A percentile compares a stretch with the other conserved stretches of the same genome.
phyloP scores from a whole-genome alignment of 1,284 basidiomycete genomes.

The Naganishia cerealis region DNA sequence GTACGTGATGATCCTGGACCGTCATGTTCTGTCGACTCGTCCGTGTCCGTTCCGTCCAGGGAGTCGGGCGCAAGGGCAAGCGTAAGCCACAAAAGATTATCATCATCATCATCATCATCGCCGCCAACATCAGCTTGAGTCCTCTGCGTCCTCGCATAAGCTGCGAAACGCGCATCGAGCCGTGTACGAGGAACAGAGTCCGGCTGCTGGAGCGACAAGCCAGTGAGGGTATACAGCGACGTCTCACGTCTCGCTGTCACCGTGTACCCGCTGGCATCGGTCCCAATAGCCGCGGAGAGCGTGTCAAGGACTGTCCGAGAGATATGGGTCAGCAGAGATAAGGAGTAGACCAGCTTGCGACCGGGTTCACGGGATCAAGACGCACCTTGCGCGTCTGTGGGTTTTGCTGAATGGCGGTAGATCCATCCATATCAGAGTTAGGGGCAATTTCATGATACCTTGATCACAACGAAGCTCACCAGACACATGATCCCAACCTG shows the following conservation, averaged over 20 bases:
- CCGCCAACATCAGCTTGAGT: background rate
- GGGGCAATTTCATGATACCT: no score
- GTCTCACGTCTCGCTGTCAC: background rate
- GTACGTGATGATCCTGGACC: background rate
- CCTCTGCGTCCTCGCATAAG: background rate
- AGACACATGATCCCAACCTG: background rate
- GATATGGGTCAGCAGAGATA: background rate
- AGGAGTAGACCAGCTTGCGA: background rate
- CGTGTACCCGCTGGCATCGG: background rate
- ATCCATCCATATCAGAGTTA: no score
- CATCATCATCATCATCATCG: background rate
- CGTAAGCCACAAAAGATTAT: conserved; percentile 14
- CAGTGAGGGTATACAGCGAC: conserved; percentile 1
- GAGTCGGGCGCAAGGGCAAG: background rate
- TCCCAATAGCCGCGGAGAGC: background rate
- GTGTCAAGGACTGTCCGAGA: background rate
- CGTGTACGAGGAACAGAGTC: background rate
- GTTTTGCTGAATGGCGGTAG: background rate
- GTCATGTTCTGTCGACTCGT: background rate
- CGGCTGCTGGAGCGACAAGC: background rate
- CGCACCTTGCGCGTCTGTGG: conserved; percentile 12
- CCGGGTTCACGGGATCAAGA: background rate
- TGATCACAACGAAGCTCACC: background rate
- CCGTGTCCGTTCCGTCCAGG: background rate
- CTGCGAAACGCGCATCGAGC: conserved; percentile 3